Conservation (phyloP, 148 eudicot species). For the Vaccinium macrocarpon region DNA sequence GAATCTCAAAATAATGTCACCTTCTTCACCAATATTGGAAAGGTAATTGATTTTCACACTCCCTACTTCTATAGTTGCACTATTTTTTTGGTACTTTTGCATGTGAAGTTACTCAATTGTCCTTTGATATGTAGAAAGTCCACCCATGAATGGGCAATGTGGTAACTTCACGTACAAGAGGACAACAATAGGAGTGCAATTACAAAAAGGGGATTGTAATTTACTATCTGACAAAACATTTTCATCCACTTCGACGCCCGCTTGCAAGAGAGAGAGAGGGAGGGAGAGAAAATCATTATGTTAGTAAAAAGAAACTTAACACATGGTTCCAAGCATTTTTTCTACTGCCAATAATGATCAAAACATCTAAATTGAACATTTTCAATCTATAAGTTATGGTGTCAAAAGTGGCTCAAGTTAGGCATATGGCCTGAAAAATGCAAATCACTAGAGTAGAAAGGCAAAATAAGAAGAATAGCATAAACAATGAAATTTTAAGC, state of each 20-base stretch:
- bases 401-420: not conserved
- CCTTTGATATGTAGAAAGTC: not conserved
- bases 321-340: not conserved
- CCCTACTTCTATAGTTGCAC: not conserved
- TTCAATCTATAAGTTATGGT: not conserved
- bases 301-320: not conserved
- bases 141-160: not conserved
- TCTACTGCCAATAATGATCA: not conserved
- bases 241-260: not conserved
- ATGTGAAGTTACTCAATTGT: not conserved
- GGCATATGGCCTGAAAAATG: constrained; percentile 8
- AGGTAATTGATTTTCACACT: not conserved
- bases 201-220: not conserved
- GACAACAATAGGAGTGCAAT: not conserved
- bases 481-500: not conserved
- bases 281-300: not conserved
- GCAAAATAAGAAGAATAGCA: not conserved
- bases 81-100: not conserved
- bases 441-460: not conserved
- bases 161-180: not conserved
- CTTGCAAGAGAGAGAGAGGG: not conserved
- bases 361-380: not conserved
- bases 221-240: not conserved
- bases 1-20: not conserved
- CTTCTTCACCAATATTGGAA: not conserved